Evolutionary conservation across 2,329 filamentous ascomycete genomes (phyloP).

Genomic region (Huntiella moniliformis): DNA sequence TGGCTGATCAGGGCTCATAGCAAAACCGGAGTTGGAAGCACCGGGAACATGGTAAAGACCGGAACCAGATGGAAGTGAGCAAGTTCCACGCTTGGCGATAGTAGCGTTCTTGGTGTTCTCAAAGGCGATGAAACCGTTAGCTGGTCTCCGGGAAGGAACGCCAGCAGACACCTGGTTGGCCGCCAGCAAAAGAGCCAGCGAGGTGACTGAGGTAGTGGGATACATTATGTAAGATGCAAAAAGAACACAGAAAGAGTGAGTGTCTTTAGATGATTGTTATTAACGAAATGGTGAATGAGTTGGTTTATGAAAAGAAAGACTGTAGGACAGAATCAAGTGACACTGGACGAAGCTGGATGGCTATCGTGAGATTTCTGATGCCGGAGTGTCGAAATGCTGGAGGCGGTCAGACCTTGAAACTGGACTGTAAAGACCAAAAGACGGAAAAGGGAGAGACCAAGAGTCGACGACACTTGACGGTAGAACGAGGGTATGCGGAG

Average conservation of each 20-base stretch:
- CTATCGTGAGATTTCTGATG: slow-evolving; percentile 3
- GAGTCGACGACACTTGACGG: no score
- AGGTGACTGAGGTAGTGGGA: slow-evolving; percentile 17
- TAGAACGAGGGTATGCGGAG: no score
- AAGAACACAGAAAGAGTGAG: not conserved
- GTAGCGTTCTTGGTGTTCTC: slow-evolving; percentile 9
- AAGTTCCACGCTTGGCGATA: slow-evolving; percentile 20
- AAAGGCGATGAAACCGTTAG: not conserved
- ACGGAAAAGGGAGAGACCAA: not conserved
- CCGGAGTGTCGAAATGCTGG: not conserved
- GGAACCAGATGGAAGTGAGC: slow-evolving; percentile 46
- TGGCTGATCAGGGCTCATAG: slow-evolving; percentile 55
- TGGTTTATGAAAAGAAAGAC: not conserved
- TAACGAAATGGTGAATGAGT: not conserved
- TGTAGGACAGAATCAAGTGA: not conserved
- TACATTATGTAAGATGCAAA: slow-evolving; percentile 9
- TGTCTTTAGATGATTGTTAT: not conserved
- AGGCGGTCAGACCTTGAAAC: no score
- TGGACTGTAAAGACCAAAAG: not conserved
- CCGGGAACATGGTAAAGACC: slow-evolving; percentile 48
- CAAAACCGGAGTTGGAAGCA: slow-evolving; percentile 53
- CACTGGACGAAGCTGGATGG: not conserved
- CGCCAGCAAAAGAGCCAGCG: slow-evolving; percentile 14
- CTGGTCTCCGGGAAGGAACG: not conserved
- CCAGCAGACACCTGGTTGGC: slow-evolving; percentile 9